Evolutionary conservation across 495 filamentous ascomycete genomes (phyloP), one percentile per base, ranked within the genome.

Genomic region (Penicillium dipodomyicola): DNA sequence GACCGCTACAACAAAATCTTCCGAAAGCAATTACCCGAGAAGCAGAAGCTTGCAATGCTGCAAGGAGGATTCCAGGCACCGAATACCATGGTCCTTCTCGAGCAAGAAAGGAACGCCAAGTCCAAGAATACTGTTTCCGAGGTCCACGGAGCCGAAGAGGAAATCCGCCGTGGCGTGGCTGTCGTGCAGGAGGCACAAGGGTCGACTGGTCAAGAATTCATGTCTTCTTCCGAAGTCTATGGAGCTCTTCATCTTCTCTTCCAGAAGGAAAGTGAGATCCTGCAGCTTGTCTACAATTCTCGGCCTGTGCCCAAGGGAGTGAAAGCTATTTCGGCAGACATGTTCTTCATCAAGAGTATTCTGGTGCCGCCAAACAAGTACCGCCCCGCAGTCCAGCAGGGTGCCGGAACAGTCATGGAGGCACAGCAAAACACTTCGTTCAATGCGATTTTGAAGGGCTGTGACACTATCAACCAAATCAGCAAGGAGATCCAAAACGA

Each of bases 1-100:
- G 92, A 97, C 59, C 81, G 86, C 25, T 92, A 81, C 66, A 86
- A 87, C 60, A 97, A 97, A 71, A 94, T 99, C 51, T 99, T 97
- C 71, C 85, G 92, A 63, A 93, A 91, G 65, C 79, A 87, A 5
- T 72, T 97, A 40, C 71, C 74, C 23, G 64, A 76, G 22, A 96
- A 93, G 69, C 82, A 89, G 5, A 84, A 80, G 62, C 81, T 84
- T 10, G 81, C 85, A 33, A 96, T 94, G 85, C 67, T 81, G 3
- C 83, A 88, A 57, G 81, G 78, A 20, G 88, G 86, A 20, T 83
- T 88, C 66, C 83, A 85, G 49, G 79, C 81, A 32, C 76, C 77
- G 33, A 91, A 92, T 64, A 84, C 88, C 22, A 60, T 82, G 50
- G 60, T 82, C 15, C 67, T 78, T 37, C 67, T 76, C 20, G 70